phyloP scores from a whole-genome alignment of 2,329 filamentous ascomycete genomes.

The Beauveria sp. region DNA sequence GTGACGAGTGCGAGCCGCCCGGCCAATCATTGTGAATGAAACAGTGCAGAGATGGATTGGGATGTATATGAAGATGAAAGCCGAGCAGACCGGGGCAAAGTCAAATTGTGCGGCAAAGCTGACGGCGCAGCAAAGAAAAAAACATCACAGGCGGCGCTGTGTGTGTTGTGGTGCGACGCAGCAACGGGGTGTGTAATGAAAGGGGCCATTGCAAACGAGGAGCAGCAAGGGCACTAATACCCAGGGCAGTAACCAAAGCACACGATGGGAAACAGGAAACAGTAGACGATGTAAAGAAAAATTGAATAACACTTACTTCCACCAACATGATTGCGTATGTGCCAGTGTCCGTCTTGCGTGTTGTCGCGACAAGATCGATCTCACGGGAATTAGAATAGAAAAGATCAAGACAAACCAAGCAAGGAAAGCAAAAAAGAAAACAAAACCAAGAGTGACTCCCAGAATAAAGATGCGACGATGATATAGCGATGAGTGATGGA shows the following conservation, averaged over 20 bases:
- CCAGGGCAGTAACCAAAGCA: constrained; percentile 5
- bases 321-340: constrained; percentile 25
- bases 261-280: background rate
- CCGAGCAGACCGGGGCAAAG: background rate
- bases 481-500: background rate
- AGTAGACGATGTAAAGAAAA: background rate
- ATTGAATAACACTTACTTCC: constrained; percentile 24
- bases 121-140: constrained; percentile 14
- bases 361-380: background rate
- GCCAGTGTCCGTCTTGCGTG: background rate
- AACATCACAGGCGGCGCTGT: constrained; percentile 7
- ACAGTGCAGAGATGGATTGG: no score
- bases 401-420: background rate
- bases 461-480: background rate
- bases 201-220: background rate
- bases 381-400: background rate
- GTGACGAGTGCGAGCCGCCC: background rate
- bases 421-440: background rate
- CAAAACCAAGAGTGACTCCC: background rate
- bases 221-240: background rate
- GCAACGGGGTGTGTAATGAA: background rate
- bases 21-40: background rate
- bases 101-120: background rate
- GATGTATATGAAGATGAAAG: background rate
- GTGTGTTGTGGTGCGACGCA: background rate